Conservation (phyloP, 768 basidiomycete genomes). For the Russula brevipes region DNA sequence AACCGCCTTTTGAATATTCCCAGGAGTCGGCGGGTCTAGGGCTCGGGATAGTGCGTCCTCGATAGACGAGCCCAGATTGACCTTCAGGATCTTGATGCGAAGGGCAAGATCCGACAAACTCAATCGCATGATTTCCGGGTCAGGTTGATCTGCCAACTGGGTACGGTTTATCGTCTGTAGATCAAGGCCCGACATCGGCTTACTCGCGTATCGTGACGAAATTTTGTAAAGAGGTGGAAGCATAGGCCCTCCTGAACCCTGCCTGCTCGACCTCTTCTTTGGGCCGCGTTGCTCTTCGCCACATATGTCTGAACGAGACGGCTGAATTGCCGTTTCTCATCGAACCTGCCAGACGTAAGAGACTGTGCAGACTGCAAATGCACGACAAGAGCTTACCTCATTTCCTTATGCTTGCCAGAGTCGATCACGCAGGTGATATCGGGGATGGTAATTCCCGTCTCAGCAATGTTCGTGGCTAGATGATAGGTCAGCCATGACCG, state of each 20-base stretch:
- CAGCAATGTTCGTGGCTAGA: constrained; percentile 85
- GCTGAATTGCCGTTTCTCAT: constrained; percentile 95
- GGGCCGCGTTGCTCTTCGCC: constrained; percentile 85
- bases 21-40: constrained; percentile 78
- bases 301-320: constrained; percentile 88
- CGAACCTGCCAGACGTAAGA: constrained; percentile 52
- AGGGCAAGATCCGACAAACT: constrained; percentile 89
- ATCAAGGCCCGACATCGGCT: constrained; percentile 18
- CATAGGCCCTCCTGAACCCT: constrained; percentile 86
- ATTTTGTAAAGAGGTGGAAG: constrained; percentile 93
- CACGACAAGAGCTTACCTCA: constrained; percentile 48
- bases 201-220: constrained; percentile 75
- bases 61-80: constrained; percentile 78
- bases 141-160: constrained; percentile 83
- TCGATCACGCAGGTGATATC: constrained; percentile 98
- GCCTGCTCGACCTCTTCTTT: constrained; percentile 85
- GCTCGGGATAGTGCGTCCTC: constrained; percentile 86
- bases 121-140: constrained; percentile 92
- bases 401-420: constrained; percentile 88
- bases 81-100: constrained; percentile 90
- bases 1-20: constrained; percentile 89
- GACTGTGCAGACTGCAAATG: neutral
- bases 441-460: constrained; percentile 97
- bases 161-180: neutral
- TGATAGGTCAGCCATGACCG: constrained; percentile 3